Evolutionary conservation across 257 asterid species (phyloP).

Genomic region (Parsonsia alboflavescens): DNA sequence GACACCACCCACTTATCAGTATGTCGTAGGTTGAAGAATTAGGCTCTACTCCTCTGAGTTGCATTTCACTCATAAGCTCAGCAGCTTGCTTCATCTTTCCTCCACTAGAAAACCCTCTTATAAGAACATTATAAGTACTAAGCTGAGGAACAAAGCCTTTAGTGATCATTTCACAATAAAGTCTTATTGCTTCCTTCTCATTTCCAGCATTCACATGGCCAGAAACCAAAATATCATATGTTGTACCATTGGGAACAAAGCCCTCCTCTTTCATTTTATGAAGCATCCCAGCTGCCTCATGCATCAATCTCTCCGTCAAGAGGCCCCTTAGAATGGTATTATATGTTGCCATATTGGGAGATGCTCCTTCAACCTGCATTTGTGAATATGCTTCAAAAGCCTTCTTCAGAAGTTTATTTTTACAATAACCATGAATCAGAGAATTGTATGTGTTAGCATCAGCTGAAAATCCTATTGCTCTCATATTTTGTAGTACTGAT

Average conservation of each 20-base stretch:
- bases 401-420: constrained; percentile 50
- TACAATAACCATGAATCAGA: constrained; percentile 74
- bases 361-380: constrained; percentile 61
- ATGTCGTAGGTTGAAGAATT: constrained; percentile 77
- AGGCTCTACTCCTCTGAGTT: constrained; percentile 57
- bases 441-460: constrained; percentile 71
- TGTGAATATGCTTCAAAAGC: constrained; percentile 48
- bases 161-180: constrained; percentile 87
- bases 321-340: constrained; percentile 68
- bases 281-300: constrained; percentile 40
- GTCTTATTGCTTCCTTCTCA: constrained; percentile 66
- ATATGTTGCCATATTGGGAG: constrained; percentile 62
- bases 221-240: constrained; percentile 62
- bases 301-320: constrained; percentile 48
- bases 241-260: constrained; percentile 51
- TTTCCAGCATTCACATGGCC: constrained; percentile 70
- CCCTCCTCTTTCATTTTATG: constrained; percentile 56
- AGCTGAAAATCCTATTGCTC: constrained; percentile 53
- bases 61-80: constrained; percentile 87
- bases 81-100: constrained; percentile 88
- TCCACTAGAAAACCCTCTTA: constrained; percentile 60
- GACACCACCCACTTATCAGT: constrained; percentile 77
- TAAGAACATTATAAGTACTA: constrained; percentile 71
- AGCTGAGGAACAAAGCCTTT: constrained; percentile 71
- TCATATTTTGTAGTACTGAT: constrained; percentile 57